A percentile compares a stretch with the other conserved stretches of the same genome.
Evolutionary conservation across 73 alveolate genomes (phyloP).

Genomic region (Tetrahymena thermophila): DNA sequence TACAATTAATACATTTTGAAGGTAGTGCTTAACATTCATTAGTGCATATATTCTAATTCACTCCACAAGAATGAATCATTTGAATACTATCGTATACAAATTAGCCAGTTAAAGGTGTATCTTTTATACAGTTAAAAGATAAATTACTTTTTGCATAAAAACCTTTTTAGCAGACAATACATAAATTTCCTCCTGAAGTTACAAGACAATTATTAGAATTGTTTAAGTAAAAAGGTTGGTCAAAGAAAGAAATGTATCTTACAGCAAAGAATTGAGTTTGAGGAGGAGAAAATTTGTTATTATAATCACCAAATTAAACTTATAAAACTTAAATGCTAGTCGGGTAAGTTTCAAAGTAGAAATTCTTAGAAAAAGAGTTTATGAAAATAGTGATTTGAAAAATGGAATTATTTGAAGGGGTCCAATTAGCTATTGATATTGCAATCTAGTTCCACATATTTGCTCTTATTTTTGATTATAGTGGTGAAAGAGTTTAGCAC

Average conservation of each 20-base stretch:
- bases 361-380: background rate
- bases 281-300: background rate
- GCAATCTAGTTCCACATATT: background rate
- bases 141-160: background rate
- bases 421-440: background rate
- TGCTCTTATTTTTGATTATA: background rate
- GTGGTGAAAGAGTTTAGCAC: background rate
- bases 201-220: background rate
- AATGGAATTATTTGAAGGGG: background rate
- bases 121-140: background rate
- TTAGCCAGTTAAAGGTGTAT: background rate
- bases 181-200: background rate
- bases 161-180: background rate
- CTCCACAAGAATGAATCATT: background rate
- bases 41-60: background rate
- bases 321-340: background rate
- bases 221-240: background rate
- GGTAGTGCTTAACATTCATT: background rate
- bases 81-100: background rate
- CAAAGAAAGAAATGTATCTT: background rate
- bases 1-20: background rate
- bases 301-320: background rate
- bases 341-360: background rate
- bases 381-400: background rate
- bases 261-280: background rate